A percentile compares a stretch with the other conserved stretches of the same genome.
Evolutionary conservation across 371 early-diverging fungal genomes (phyloP).

Genomic region (Mucor plumbeus): DNA sequence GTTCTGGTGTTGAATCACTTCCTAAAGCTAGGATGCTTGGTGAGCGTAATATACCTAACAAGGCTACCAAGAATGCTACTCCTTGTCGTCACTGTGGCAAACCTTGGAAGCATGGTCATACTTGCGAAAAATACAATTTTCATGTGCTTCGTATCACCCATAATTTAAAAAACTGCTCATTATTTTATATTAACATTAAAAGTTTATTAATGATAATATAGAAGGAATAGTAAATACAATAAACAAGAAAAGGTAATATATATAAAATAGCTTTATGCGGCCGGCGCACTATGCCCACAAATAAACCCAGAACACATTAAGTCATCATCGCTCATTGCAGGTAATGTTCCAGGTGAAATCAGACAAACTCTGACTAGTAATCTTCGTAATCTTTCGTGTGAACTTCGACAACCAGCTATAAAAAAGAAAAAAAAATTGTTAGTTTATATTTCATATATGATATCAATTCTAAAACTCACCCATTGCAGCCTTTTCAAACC

Average conservation of each 20-base stretch:
- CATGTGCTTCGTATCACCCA: neutral
- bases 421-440: neutral
- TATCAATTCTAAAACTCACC: slow-evolving; percentile 8
- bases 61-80: neutral
- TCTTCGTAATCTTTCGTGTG: slow-evolving; percentile 60
- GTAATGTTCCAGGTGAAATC: slow-evolving; percentile 28
- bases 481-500: slow-evolving; percentile 78
- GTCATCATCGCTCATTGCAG: slow-evolving; percentile 27
- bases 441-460: neutral
- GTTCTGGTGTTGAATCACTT: no score
- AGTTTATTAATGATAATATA: slow-evolving; percentile 1
- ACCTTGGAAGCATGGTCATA: neutral
- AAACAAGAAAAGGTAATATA: neutral
- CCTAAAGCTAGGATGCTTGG: no score
- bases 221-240: slow-evolving; percentile 1
- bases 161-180: neutral
- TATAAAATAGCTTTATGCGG: slow-evolving; percentile 22
- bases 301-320: slow-evolving; percentile 33
- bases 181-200: neutral
- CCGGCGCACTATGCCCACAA: slow-evolving; percentile 42
- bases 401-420: slow-evolving; percentile 57
- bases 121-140: neutral
- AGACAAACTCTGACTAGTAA: slow-evolving; percentile 58
- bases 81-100: neutral
- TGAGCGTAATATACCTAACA: no score